phyloP scores from a whole-genome alignment of 106 monocot genomes.

The Dendrobium officinale region DNA sequence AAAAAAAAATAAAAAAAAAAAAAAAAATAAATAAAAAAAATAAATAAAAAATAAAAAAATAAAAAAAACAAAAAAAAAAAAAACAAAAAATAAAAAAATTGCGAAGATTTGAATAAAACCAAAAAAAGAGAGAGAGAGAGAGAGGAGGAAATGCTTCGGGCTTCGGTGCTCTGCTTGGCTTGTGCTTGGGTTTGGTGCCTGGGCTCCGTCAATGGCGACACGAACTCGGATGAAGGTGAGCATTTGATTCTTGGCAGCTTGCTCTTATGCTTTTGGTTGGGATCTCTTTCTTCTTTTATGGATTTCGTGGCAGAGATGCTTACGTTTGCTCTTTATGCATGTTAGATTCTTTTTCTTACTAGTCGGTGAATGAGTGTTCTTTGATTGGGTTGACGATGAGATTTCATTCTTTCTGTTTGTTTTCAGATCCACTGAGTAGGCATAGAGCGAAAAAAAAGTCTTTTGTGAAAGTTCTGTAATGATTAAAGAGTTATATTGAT shows the following conservation, averaged over 20 bases:
- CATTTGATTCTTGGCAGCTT: not conserved
- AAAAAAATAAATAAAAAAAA: no score
- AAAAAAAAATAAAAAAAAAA: no score
- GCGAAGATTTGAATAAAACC: no score
- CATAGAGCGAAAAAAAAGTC: not conserved
- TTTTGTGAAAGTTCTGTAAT: not conserved
- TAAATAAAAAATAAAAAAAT: no score
- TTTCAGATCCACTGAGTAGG: not conserved
- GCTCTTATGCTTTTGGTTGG: not conserved
- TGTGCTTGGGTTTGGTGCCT: constrained; percentile 28
- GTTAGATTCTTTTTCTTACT: not conserved
- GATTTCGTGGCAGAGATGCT: not conserved
- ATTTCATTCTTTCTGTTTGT: not conserved
- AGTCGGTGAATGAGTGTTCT: not conserved
- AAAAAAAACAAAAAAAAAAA: no score
- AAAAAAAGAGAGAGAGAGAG: not conserved
- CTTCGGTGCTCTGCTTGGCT: constrained; percentile 22
- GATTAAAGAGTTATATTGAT: not conserved
- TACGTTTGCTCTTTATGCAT: not conserved
- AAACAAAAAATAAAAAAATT: no score
- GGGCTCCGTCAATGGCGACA: constrained; percentile 25
- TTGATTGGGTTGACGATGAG: not conserved
- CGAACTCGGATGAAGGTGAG: constrained; percentile 26
- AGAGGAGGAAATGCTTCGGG: constrained; percentile 16
- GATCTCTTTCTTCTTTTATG: not conserved